These are phyloP conservation scores for Eucommia ulmoides DNA, from an alignment of 257 asterid species.

Conservation along the genomic window DNA sequence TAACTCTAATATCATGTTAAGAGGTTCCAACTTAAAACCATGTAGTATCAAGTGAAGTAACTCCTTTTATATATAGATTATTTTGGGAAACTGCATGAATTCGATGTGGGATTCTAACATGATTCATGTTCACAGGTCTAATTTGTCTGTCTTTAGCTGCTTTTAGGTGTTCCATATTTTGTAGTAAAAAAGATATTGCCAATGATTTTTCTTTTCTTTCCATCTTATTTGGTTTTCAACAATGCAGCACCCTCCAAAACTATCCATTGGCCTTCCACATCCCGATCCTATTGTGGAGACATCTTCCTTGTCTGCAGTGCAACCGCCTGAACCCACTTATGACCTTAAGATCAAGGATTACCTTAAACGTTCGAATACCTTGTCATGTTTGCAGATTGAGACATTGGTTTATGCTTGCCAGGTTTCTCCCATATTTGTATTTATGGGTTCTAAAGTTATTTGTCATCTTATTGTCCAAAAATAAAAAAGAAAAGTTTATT, in stretches of 20 bases:
- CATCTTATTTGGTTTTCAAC: slow-evolving; percentile 10
- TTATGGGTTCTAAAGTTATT: no score
- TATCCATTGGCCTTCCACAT: slow-evolving; percentile 84
- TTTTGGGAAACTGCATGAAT: no score
- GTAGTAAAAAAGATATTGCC: background rate
- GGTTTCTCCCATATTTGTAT: no score
- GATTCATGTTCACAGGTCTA: background rate
- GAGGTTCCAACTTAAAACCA: no score
- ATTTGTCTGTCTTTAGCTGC: background rate
- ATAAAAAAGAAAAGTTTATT: no score
- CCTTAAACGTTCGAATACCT: slow-evolving; percentile 56
- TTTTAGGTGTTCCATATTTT: background rate
- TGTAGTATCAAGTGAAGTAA: no score
- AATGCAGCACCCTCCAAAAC: slow-evolving; percentile 87
- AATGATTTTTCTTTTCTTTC: slow-evolving; percentile 6
- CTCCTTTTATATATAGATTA: no score
- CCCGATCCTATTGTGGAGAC: slow-evolving; percentile 99
- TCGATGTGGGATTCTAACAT: no score
- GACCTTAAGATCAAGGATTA: slow-evolving; percentile 62
- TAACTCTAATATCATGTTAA: no score
- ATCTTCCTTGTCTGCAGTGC: slow-evolving; percentile 82
- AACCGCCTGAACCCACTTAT: slow-evolving; percentile 95
- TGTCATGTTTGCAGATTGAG: slow-evolving; percentile 97
- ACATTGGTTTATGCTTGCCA: slow-evolving; percentile 93
- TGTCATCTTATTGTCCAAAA: no score